These are phyloP conservation scores for Solanum piurae DNA, from an alignment of 257 asterid genomes.

Conservation along the genomic window DNA sequence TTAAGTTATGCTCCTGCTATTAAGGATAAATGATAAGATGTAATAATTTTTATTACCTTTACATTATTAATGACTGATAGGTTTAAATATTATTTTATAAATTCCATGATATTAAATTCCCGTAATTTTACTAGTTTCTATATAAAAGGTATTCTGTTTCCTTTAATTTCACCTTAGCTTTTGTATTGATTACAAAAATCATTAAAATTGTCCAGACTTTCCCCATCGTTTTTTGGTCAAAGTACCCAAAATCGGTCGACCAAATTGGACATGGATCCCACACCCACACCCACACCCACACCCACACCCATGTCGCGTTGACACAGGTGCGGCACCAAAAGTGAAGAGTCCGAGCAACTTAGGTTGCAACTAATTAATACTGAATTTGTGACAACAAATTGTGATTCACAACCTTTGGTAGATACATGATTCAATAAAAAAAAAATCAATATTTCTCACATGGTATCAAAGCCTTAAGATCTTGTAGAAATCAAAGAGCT, in stretches of 20 bases:
- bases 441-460: background rate
- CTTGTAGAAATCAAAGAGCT: background rate
- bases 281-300: background rate
- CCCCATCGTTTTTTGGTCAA: background rate
- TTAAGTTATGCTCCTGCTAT: too few species aligned
- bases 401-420: background rate
- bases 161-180: background rate
- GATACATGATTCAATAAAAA: background rate
- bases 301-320: too few species aligned
- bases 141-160: background rate
- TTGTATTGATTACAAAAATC: background rate
- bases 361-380: background rate
- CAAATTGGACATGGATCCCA: background rate
- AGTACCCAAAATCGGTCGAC: background rate
- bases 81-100: too few species aligned
- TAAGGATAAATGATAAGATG: too few species aligned
- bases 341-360: too few species aligned
- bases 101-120: too few species aligned
- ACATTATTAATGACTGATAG: too few species aligned
- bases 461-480: background rate
- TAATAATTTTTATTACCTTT: too few species aligned
- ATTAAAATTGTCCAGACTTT: background rate
- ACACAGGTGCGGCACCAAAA: too few species aligned
- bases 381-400: background rate
- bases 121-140: too few species aligned